phyloP scores from a whole-genome alignment of 805 yeast genomes.

The Yarrowia divulgata region DNA sequence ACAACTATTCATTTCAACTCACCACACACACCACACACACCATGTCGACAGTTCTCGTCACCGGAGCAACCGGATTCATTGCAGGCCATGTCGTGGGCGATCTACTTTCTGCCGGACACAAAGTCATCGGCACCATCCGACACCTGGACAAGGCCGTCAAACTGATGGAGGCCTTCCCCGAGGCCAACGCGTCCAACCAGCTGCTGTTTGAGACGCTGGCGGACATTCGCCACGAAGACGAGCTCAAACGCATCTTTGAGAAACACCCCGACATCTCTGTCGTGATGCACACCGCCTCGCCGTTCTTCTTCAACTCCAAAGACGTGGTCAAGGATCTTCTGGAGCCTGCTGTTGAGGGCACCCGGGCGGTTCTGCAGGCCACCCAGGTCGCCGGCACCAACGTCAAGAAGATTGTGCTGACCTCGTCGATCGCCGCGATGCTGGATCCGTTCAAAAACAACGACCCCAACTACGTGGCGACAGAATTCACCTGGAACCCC shows the following conservation, averaged over 20 bases:
- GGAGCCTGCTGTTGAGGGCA: constrained; percentile 59
- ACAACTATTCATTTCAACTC: too few relatives aligned
- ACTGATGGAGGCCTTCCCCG: constrained; percentile 42
- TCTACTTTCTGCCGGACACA: constrained; percentile 53
- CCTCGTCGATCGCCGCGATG: constrained; percentile 63
- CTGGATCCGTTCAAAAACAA: constrained; percentile 42
- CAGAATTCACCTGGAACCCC: constrained; percentile 53
- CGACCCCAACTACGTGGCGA: constrained; percentile 44
- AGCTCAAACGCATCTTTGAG: constrained; percentile 60
- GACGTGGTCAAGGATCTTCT: constrained; percentile 55
- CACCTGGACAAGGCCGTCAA: constrained; percentile 54
- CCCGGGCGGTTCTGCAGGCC: constrained; percentile 55
- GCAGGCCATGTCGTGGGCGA: constrained; percentile 54
- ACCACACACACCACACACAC: background rate
- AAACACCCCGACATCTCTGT: constrained; percentile 50
- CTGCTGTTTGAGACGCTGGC: constrained; percentile 47
- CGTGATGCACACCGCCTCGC: constrained; percentile 55
- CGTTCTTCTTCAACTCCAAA: constrained; percentile 48
- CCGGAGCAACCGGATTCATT: constrained; percentile 59
- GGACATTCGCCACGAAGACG: constrained; percentile 48
- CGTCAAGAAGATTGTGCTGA: constrained; percentile 55
- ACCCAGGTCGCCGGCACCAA: constrained; percentile 48
- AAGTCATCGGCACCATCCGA: constrained; percentile 60
- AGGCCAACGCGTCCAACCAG: constrained; percentile 43
- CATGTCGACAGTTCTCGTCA: constrained; percentile 48